phyloP scores from a whole-genome alignment of 1,284 basidiomycete genomes.

The Fistulinella cinereoalba region DNA sequence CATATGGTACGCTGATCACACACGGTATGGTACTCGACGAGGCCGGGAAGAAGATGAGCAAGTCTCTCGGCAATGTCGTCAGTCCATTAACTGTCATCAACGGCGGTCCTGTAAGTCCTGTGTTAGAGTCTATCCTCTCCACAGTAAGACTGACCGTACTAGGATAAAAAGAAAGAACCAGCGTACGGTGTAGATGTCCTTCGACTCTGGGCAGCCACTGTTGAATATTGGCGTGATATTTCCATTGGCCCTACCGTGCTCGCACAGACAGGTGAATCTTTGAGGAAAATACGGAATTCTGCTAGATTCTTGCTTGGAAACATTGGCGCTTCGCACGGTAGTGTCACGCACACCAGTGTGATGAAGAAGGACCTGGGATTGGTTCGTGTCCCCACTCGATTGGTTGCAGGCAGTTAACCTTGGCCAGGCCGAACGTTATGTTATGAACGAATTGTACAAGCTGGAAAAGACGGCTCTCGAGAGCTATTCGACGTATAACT shows the following conservation, averaged over 20 bases:
- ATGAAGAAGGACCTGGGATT: conserved; percentile 54
- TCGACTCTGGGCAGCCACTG: conserved; percentile 89
- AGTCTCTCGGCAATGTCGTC: conserved; percentile 91
- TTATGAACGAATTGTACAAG: conserved; percentile 80
- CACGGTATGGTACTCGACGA: conserved; percentile 98
- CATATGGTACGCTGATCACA: conserved; percentile 85
- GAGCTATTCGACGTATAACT: conserved; percentile 77
- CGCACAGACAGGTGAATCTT: conserved; percentile 71
- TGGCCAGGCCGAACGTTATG: conserved; percentile 73
- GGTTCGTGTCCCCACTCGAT: conserved; percentile 42
- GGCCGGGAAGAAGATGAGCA: conserved; percentile 96
- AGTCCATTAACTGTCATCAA: conserved; percentile 81
- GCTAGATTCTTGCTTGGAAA: conserved; percentile 90
- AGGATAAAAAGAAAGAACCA: conserved; percentile 71
- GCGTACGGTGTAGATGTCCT: conserved; percentile 87
- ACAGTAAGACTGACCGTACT: conserved; percentile 6
- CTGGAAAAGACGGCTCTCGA: conserved; percentile 67
- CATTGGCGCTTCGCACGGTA: conserved; percentile 37
- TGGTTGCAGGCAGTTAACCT: conserved; percentile 2
- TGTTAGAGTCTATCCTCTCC: not conserved
- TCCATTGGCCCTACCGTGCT: conserved; percentile 82
- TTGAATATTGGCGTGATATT: conserved; percentile 89
- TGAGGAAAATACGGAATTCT: conserved; percentile 88
- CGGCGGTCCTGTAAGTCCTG: conserved; percentile 68
- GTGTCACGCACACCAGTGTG: conserved; percentile 33